Base-by-base conservation (phyloP, 371 early-diverging fungal species). In the Mortierella sp. region DNA sequence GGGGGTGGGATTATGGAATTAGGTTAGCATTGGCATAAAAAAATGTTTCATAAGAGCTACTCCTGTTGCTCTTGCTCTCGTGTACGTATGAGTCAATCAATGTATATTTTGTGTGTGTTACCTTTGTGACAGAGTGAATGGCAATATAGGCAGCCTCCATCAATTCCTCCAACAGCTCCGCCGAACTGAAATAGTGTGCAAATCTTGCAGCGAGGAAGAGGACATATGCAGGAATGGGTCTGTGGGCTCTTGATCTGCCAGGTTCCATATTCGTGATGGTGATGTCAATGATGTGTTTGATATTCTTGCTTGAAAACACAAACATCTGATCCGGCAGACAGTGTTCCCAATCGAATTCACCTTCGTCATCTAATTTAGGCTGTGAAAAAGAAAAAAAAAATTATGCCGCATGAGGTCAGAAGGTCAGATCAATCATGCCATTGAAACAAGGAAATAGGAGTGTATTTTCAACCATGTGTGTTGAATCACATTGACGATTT, bases 281-380 rank as follows among this genome's bases (percentile, higher is more conserved):
- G 0, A 90, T 91, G 55, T 93, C 85, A 38, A 97, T 86, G 47
- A 97, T 91, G 65, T 88, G 88, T 7, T 88, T 86, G 55, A 96
- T 83, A 40, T 93, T 87, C 62, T 89, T 86, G 47, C 87, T 87
- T 41, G 91, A 90, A 81, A 97, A 95, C 33, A 97, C 97, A 88
- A 96, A 94, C 98, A 98, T 98, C 84, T 98, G 97, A 83, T 95
- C 94, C 15, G 92, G 92, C 65, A 88, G 84, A 83, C 97, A 95
- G 33, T 84, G 88, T 63, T 94, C 93, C 96, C 96, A 98, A 41
- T 92, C 88, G 84, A 98, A 98, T 45, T 90, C 88, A 22, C 84
- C 84, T 24, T 77, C 75, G 48, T 83, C 78, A 3, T 84, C 69
- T 48, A 74, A 62, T 43, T 65, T 47, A 32, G 69, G 75, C 65